Conservation (phyloP, 2,329 filamentous ascomycete species). For the Talaromyces sp. region DNA sequence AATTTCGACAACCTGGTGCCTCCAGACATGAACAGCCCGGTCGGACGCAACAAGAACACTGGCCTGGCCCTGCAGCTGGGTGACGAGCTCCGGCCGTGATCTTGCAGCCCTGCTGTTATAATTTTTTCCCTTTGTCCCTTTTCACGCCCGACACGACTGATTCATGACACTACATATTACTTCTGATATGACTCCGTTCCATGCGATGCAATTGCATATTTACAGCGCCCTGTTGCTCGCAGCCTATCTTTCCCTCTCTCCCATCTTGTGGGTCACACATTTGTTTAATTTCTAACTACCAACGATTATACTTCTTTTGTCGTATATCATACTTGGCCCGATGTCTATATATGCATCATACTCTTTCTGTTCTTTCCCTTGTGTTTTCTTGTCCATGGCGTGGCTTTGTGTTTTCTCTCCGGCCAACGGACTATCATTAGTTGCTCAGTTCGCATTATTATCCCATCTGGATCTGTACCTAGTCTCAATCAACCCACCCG, state of each 20-base stretch:
- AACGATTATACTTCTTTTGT: neutral
- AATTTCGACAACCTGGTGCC: conserved; percentile 76
- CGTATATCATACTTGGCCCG: conserved; percentile 1
- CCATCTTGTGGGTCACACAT: conserved; percentile 1
- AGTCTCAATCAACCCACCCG: neutral
- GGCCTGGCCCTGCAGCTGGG: conserved; percentile 63
- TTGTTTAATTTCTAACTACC: neutral
- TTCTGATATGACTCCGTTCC: conserved; percentile 6
- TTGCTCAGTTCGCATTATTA: neutral
- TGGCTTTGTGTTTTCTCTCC: neutral
- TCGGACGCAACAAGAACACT: conserved; percentile 37
- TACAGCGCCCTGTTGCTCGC: neutral
- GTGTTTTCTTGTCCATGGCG: neutral
- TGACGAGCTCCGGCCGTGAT: conserved; percentile 55
- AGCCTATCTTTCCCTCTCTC: neutral
- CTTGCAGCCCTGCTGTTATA: neutral
- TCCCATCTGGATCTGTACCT: neutral
- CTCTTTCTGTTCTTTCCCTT: neutral
- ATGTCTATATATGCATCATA: conserved; percentile 6
- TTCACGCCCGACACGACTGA: conserved; percentile 10
- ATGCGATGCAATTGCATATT: conserved; percentile 6
- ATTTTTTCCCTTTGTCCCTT: neutral
- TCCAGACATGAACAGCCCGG: conserved; percentile 46
- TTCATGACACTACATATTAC: conserved; percentile 6
- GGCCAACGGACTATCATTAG: neutral